Evolutionary conservation across 768 basidiomycete species (phyloP).

Genomic region (Leccinum subtestaceum): DNA sequence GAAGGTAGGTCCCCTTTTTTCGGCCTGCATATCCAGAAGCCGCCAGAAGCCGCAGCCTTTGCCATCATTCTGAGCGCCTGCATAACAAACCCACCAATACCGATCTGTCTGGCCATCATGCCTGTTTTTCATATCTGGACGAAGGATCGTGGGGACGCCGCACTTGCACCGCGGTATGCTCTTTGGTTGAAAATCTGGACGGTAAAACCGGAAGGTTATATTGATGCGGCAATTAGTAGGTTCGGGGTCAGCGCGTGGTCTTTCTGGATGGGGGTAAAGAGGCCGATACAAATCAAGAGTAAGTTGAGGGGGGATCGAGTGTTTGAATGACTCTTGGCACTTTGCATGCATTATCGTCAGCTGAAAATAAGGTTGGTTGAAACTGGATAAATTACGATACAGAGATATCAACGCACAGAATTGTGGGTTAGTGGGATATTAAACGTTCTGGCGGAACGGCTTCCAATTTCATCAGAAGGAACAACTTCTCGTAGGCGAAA

Average conservation of each 20-base stretch:
- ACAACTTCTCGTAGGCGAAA: slow-evolving; percentile 80
- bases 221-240: slow-evolving; percentile 74
- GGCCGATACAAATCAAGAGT: slow-evolving; percentile 73
- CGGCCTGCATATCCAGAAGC: slow-evolving; percentile 64
- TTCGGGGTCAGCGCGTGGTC: slow-evolving; percentile 28
- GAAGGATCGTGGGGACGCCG: slow-evolving; percentile 62
- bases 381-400: background rate
- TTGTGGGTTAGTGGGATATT: slow-evolving; percentile 78
- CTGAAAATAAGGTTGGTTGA: slow-evolving; percentile 34
- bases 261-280: slow-evolving; percentile 38
- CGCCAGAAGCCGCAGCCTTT: slow-evolving; percentile 79
- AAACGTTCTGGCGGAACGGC: slow-evolving; percentile 65
- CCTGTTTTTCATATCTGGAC: slow-evolving; percentile 78
- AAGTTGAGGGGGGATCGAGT: slow-evolving; percentile 69
- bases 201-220: slow-evolving; percentile 83
- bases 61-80: slow-evolving; percentile 79
- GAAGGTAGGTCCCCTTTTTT: slow-evolving; percentile 57
- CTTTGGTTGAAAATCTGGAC: slow-evolving; percentile 71
- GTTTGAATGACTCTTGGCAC: slow-evolving; percentile 81
- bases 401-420: slow-evolving; percentile 49
- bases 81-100: slow-evolving; percentile 79
- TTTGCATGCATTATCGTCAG: slow-evolving; percentile 86
- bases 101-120: slow-evolving; percentile 50
- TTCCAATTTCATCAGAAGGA: slow-evolving; percentile 54
- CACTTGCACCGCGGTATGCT: slow-evolving; percentile 74